Base-by-base conservation (phyloP, 441 rosid genomes). In the Biscutella laevigata region DNA sequence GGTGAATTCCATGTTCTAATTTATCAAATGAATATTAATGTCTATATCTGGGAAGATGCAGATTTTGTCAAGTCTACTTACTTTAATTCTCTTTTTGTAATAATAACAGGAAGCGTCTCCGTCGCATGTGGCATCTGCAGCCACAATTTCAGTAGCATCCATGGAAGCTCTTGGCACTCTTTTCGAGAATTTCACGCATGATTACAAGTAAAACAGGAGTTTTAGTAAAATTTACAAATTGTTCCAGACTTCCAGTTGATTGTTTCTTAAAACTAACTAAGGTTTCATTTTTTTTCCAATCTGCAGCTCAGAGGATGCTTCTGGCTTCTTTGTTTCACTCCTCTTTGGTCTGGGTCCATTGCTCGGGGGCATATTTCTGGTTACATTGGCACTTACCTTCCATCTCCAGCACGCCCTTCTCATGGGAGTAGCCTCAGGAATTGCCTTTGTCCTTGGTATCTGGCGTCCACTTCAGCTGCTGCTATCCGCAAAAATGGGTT, bases 311-410 rank as follows among this genome's bases (percentile, higher is more conserved):
- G 95, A 86, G 67, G 99, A 89, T 80, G 99, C 96, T 72, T 88
- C 96, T 26, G 97, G 97, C 40, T 94, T 86, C 75, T 78, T 84
- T 27, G 88, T 94, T 59, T 94, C 97, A 7, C 75, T 94, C 58
- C 96, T 94, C 45, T 94, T 94, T 67, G 99, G 97, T 48, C 87
- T 94, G 10, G 97, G 97, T 50, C 97, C 99, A 53, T 67, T 86
- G 67, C 80, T 94, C 8, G 99, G 97, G 42, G 97, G 99, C 16
- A 16, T 74, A 10, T 63, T 79, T 65, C 84, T 94, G 26, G 81
- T 94, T 61, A 66, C 83, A 48, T 83, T 79, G 65, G 94, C 89
- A 34, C 73, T 83, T 43, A 76, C 94, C 14, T 83, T 84, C 74
- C 79, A 59, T 29, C 78, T 94, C 58, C 94, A 76, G 76, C 97